Evolutionary conservation across 1,139 yeast genomes (phyloP).

Genomic region (Groenewaldozyma sp.): DNA sequence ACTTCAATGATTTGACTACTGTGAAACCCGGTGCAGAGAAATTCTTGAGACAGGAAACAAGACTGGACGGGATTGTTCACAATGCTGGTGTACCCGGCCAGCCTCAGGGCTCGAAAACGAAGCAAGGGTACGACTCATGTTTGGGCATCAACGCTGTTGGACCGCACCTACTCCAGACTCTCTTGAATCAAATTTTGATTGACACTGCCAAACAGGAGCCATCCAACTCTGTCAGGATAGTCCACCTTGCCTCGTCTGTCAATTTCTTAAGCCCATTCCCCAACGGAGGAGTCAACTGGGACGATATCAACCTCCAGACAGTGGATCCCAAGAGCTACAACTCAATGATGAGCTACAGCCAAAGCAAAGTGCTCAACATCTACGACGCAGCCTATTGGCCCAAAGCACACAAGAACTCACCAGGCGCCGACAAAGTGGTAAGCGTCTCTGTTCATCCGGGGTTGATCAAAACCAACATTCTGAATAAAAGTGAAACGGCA

Average conservation of each 20-base stretch:
- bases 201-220: constrained; percentile 24
- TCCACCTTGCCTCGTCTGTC: constrained; percentile 41
- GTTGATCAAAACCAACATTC: constrained; percentile 31
- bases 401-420: constrained; percentile 25
- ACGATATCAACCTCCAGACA: constrained; percentile 24
- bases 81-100: constrained; percentile 37
- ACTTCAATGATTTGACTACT: constrained; percentile 38
- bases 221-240: constrained; percentile 27
- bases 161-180: constrained; percentile 40
- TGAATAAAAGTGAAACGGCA: no score
- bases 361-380: constrained; percentile 40
- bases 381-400: constrained; percentile 39
- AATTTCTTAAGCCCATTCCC: constrained; percentile 15
- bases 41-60: constrained; percentile 22
- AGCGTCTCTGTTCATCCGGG: constrained; percentile 41
- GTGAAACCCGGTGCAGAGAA: constrained; percentile 36
- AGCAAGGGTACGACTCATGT: constrained; percentile 43
- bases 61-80: constrained; percentile 26
- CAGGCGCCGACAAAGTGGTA: constrained; percentile 13
- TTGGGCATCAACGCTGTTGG: constrained; percentile 46
- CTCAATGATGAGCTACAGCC: constrained; percentile 30
- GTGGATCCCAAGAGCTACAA: constrained; percentile 6
- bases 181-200: constrained; percentile 36
- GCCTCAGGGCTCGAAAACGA: constrained; percentile 31
- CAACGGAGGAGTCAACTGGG: constrained; percentile 32